phyloP scores from a whole-genome alignment of 2,329 filamentous ascomycete genomes.

The Hymenoscyphus infarciens region DNA sequence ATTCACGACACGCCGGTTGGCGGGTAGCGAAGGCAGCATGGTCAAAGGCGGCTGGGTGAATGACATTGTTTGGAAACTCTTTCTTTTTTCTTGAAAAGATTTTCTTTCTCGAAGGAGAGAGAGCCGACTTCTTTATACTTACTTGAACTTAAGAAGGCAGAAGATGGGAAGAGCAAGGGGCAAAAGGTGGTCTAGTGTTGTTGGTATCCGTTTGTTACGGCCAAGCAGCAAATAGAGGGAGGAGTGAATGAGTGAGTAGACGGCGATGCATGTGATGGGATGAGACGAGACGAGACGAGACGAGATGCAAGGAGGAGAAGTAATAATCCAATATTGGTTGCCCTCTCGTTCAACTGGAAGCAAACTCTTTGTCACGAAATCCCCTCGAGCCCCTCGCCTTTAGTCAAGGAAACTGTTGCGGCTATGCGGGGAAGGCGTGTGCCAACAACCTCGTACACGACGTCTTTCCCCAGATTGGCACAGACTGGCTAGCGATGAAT shows the following conservation, averaged over 20 bases:
- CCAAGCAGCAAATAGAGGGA: background rate
- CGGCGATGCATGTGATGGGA: background rate
- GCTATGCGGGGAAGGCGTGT: conserved; percentile 15
- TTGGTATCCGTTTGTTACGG: background rate
- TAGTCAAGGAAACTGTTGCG: conserved; percentile 18
- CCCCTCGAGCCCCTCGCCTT: conserved; percentile 13
- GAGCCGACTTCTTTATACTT: background rate
- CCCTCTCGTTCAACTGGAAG: background rate
- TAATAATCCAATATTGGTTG: background rate
- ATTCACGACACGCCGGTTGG: conserved; percentile 5
- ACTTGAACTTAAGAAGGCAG: no score
- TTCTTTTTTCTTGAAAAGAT: background rate
- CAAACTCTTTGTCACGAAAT: conserved; percentile 19
- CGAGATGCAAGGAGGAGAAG: background rate
- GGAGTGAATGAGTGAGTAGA: background rate
- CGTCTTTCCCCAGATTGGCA: conserved; percentile 9
- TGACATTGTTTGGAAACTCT: conserved; percentile 6
- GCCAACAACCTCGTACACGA: conserved; percentile 4
- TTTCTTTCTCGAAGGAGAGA: background rate
- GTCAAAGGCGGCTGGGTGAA: conserved; percentile 2
- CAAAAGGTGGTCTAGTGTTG: background rate
- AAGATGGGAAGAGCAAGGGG: no score
- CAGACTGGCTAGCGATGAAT: conserved; percentile 9
- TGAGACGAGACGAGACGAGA: background rate
- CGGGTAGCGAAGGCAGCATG: conserved; percentile 8